Conservation (phyloP, 2,329 filamentous ascomycete species). For the Sporothrix protearum region DNA sequence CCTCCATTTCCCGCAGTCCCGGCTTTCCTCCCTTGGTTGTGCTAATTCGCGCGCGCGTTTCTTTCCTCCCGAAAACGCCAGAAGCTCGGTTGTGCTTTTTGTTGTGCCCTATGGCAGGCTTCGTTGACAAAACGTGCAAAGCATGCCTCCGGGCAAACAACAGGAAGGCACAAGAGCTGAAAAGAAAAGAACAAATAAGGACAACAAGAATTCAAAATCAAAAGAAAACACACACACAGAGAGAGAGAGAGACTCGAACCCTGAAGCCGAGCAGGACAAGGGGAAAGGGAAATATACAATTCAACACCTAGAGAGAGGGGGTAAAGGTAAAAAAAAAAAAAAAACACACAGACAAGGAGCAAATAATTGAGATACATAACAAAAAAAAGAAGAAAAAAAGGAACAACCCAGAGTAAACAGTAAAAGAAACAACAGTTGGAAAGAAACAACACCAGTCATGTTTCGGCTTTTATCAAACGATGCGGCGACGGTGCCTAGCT, state of each 20-base stretch:
- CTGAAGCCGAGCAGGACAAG: background rate
- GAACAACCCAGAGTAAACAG: background rate
- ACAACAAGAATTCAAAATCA: background rate
- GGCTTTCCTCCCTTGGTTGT: background rate
- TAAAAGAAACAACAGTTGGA: background rate
- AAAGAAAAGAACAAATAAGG: background rate
- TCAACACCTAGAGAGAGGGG: background rate
- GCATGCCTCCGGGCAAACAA: background rate
- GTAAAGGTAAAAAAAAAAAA: background rate
- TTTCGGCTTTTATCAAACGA: no score
- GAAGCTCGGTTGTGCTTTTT: background rate
- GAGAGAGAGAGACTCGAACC: background rate
- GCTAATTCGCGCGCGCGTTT: background rate
- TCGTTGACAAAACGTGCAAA: background rate
- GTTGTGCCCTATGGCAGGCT: background rate
- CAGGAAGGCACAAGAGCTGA: background rate
- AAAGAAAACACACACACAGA: background rate
- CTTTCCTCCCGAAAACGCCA: background rate
- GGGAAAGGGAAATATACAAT: background rate
- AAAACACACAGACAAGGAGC: no score
- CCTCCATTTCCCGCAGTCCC: background rate
- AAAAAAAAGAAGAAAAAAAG: slow-evolving; percentile 17
- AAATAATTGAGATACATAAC: slow-evolving; percentile 6
- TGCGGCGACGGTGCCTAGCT: no score
- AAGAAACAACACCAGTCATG: background rate